Evolutionary conservation across 345 rosid genomes (phyloP).

Genomic region (Pseudoturritis turrita): DNA sequence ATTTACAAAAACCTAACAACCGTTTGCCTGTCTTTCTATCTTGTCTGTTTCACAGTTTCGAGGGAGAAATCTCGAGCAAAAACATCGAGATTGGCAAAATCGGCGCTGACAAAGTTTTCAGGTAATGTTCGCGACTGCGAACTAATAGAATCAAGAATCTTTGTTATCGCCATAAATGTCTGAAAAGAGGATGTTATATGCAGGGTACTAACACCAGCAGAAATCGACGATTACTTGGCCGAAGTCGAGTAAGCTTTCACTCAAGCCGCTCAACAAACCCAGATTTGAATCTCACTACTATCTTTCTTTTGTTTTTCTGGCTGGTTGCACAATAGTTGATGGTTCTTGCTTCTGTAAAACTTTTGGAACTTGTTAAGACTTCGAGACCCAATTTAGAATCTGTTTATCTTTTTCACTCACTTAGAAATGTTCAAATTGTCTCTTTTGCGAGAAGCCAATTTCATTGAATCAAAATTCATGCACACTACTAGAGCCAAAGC

Average conservation of each 20-base stretch:
- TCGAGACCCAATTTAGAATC: neutral
- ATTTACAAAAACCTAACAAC: neutral
- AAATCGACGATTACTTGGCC: conserved; percentile 55
- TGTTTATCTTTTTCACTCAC: neutral
- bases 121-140: conserved; percentile 35
- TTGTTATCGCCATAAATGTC: neutral
- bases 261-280: neutral
- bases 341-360: conserved; percentile 16
- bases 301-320: neutral
- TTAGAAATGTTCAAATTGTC: neutral
- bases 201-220: conserved; percentile 83
- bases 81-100: conserved; percentile 90
- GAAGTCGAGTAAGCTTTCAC: conserved; percentile 44
- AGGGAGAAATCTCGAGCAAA: conserved; percentile 83
- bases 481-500: neutral
- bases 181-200: conserved; percentile 1
- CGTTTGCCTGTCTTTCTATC: neutral
- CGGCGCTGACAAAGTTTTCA: conserved; percentile 71
- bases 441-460: neutral
- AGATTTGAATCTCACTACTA: neutral
- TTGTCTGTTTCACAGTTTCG: conserved; percentile 47
- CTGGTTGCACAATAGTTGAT: neutral
- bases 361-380: neutral
- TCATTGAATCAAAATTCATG: neutral
- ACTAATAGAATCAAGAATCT: neutral